These are phyloP conservation scores for Solanum hybrid DNA, from an alignment of 305 asterid species.

Conservation along the genomic window DNA sequence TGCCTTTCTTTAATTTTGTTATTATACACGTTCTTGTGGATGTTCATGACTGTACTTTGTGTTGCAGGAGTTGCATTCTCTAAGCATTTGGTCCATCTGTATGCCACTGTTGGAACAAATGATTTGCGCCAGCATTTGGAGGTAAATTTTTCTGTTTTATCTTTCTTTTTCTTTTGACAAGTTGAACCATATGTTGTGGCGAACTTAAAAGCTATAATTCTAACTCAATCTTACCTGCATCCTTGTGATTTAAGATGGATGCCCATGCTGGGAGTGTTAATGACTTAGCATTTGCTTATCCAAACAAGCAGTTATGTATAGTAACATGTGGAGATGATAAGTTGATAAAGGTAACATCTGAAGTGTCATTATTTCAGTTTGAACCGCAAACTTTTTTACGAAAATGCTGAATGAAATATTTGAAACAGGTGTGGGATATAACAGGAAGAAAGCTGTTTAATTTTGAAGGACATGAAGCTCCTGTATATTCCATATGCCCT, in stretches of 20 bases:
- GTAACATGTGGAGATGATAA: conserved; percentile 88
- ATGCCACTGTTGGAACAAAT: conserved; percentile 50
- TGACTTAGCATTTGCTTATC: conserved; percentile 77
- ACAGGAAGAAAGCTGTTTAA: conserved; percentile 52
- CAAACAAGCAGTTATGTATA: conserved; percentile 63
- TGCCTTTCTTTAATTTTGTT: conserved; percentile 9
- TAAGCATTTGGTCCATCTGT: conserved; percentile 67
- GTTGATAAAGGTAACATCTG: conserved; percentile 49
- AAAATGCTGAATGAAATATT: conserved; percentile 6
- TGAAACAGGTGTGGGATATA: conserved; percentile 76
- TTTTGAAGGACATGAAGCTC: conserved; percentile 83
- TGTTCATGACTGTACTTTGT: conserved; percentile 13
- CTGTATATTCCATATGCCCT: conserved; percentile 76
- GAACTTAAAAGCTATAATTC: background rate
- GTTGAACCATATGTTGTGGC: background rate
- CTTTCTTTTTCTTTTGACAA: background rate
- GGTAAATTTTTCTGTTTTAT: conserved; percentile 23
- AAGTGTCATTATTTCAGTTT: background rate
- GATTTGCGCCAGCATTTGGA: conserved; percentile 67
- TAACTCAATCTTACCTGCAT: background rate
- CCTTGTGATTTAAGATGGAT: conserved; percentile 48
- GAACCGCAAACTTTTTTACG: background rate
- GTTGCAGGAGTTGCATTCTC: conserved; percentile 77
- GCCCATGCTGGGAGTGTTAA: conserved; percentile 73
- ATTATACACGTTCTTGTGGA: background rate